Conservation (phyloP, 1,284 basidiomycete species). For the Wallemia ichthyophaga region DNA sequence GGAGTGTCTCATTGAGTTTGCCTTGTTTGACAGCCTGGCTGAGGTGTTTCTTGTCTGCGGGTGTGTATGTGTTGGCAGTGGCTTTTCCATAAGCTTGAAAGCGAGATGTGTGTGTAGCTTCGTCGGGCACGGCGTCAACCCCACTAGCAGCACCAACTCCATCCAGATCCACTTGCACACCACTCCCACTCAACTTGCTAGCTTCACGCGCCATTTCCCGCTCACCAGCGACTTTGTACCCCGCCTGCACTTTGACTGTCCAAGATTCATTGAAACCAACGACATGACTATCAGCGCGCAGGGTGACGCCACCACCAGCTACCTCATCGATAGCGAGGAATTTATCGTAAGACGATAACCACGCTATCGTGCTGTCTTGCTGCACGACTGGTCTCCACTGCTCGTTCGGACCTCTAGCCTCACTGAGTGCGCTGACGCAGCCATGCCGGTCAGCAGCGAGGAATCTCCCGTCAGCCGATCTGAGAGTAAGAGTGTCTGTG, state of each 20-base stretch:
- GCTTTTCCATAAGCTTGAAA: slow-evolving; percentile 50
- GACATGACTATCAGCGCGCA: slow-evolving; percentile 53
- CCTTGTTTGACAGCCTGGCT: slow-evolving; percentile 66
- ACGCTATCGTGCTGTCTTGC: slow-evolving; percentile 45
- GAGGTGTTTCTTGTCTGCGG: slow-evolving; percentile 29
- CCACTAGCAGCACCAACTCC: no score
- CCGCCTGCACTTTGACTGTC: slow-evolving; percentile 64
- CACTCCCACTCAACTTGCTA: slow-evolving; percentile 25
- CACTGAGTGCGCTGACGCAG: slow-evolving; percentile 43
- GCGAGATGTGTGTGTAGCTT: no score
- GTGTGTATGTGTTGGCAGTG: slow-evolving; percentile 41
- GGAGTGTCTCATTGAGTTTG: slow-evolving; percentile 50
- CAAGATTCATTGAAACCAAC: slow-evolving; percentile 51
- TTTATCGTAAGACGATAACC: slow-evolving; percentile 57
- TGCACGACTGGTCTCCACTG: slow-evolving; percentile 52
- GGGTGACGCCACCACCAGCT: slow-evolving; percentile 39
- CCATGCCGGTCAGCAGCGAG: slow-evolving; percentile 55
- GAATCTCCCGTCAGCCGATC: slow-evolving; percentile 58
- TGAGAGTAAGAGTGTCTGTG: slow-evolving; percentile 43
- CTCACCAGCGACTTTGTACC: slow-evolving; percentile 58
- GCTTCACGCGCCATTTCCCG: slow-evolving; percentile 34
- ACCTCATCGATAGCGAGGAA: slow-evolving; percentile 51
- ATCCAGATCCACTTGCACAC: slow-evolving; percentile 22
- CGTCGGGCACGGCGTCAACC: no score
- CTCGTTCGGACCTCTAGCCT: slow-evolving; percentile 51